These are phyloP conservation scores for Aspergillus amoenus DNA, from an alignment of 2,329 filamentous ascomycete genomes.

Conservation along the genomic window DNA sequence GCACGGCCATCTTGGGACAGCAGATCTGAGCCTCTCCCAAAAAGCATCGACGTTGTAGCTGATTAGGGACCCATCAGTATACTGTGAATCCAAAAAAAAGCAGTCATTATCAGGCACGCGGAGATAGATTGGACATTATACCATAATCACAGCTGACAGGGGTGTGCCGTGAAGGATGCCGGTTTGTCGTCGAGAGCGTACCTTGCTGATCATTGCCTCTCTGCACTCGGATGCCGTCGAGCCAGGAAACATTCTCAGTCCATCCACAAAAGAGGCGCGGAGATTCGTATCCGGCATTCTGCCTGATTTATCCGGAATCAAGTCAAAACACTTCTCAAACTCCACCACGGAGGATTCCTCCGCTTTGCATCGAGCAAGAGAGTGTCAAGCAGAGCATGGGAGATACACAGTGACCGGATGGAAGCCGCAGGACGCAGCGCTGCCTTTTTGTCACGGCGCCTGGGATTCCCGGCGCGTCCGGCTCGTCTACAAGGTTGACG, in stretches of 20 bases:
- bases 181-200: background rate
- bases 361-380: background rate
- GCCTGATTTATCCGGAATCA: background rate
- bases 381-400: background rate
- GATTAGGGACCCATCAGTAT: no score
- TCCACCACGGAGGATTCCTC: background rate
- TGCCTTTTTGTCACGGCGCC: background rate
- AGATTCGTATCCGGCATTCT: background rate
- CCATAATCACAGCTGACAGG: background rate
- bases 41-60: no score
- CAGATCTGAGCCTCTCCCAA: no score
- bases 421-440: no score
- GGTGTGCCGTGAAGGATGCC: background rate
- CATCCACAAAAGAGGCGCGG: background rate
- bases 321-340: background rate
- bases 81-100: no score
- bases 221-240: background rate
- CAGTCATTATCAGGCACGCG: no score
- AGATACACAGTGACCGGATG: background rate
- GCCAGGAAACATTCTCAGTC: background rate
- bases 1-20: background rate
- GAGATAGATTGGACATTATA: background rate
- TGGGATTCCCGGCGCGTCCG: background rate
- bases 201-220: slow-evolving; percentile 18
- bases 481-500: background rate